phyloP scores from a whole-genome alignment of 73 alveolate species.

The Paramecium octaurelia region DNA sequence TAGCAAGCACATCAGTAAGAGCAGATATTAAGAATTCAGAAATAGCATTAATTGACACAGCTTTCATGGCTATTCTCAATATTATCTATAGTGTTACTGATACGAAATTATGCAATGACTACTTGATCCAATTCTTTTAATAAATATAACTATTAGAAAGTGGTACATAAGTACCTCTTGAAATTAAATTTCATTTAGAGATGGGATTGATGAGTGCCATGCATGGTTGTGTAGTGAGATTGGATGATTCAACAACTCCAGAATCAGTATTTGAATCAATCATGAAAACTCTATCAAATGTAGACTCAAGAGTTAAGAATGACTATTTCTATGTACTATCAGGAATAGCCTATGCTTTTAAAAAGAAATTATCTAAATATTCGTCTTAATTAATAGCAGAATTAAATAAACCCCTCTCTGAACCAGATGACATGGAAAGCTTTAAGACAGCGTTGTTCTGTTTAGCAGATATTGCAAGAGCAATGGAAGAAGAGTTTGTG shows the following conservation, averaged over 20 bases:
- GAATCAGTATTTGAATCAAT: not conserved
- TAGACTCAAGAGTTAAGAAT: not conserved
- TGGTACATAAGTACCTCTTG: not conserved
- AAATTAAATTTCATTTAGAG: not conserved
- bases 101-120: not conserved
- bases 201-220: conserved; percentile 22
- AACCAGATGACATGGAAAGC: conserved; percentile 16
- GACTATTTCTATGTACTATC: not conserved
- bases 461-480: conserved; percentile 50
- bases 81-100: not conserved
- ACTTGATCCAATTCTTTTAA: not conserved
- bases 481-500: conserved; percentile 18
- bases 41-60: not conserved
- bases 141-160: not conserved
- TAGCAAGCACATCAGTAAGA: conserved; percentile 10
- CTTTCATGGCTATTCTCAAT: conserved; percentile 34
- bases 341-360: not conserved
- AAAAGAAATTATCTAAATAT: not conserved
- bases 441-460: conserved; percentile 37
- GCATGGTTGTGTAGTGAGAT: conserved; percentile 43
- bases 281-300: not conserved
- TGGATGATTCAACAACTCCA: not conserved
- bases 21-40: not conserved
- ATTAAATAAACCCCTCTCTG: not conserved
- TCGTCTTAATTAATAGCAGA: not conserved